Evolutionary conservation across 2,329 filamentous ascomycete species (phyloP).

Genomic region (Arthrobotrys iridis): DNA sequence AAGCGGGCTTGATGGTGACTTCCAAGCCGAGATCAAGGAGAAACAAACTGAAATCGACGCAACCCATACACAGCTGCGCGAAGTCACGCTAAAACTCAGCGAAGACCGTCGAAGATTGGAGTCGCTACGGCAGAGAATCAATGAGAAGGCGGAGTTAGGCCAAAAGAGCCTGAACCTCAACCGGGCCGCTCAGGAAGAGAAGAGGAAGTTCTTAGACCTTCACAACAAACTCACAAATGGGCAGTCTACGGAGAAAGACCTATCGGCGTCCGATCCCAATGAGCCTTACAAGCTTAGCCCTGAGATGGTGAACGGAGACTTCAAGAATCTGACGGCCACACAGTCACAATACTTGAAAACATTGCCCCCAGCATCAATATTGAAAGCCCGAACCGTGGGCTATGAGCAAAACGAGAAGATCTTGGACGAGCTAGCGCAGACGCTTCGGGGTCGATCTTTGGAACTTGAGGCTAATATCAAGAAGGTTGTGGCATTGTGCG

Average conservation of each 20-base stretch:
- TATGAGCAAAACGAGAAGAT: conserved; percentile 75
- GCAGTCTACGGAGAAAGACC: conserved; percentile 19
- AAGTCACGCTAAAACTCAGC: conserved; percentile 79
- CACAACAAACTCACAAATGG: conserved; percentile 58
- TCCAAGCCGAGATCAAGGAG: conserved; percentile 80
- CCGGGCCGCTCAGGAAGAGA: conserved; percentile 76
- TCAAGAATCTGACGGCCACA: conserved; percentile 63
- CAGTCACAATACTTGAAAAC: conserved; percentile 64
- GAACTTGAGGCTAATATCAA: conserved; percentile 89
- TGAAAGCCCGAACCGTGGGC: conserved; percentile 75
- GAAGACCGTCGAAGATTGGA: conserved; percentile 80
- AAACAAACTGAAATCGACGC: conserved; percentile 86
- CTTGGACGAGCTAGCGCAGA: conserved; percentile 74
- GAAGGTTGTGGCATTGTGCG: conserved; percentile 86
- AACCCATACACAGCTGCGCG: conserved; percentile 81
- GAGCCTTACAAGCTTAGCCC: conserved; percentile 56
- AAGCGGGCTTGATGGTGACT: conserved; percentile 78
- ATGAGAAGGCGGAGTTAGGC: conserved; percentile 71
- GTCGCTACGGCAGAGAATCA: conserved; percentile 73
- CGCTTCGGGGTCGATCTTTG: conserved; percentile 79
- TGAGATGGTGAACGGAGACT: conserved; percentile 62
- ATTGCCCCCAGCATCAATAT: conserved; percentile 70
- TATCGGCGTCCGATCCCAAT: conserved; percentile 37
- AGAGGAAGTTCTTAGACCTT: conserved; percentile 64
- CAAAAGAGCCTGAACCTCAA: conserved; percentile 79